Conservation (phyloP, 2,329 filamentous ascomycete species). For the Zasmidium angulare region DNA sequence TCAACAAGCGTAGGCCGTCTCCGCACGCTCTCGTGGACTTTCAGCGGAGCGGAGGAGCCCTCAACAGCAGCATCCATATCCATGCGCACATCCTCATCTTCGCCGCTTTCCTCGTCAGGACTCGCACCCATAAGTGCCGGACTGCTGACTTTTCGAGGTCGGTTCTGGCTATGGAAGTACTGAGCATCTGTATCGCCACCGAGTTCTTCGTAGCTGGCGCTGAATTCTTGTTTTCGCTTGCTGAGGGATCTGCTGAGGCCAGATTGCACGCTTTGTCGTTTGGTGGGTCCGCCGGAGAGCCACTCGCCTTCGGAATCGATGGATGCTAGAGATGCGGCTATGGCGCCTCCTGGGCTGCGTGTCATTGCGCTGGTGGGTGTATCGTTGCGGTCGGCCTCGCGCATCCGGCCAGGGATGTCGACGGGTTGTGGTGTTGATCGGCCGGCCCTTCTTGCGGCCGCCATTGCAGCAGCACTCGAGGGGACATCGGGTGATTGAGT, state of each 20-base stretch:
- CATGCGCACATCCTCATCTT: no score
- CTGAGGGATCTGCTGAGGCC: slow-evolving; percentile 48
- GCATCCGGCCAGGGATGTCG: slow-evolving; percentile 17
- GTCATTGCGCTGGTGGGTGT: slow-evolving; percentile 36
- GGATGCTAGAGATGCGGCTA: slow-evolving; percentile 85
- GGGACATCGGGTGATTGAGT: slow-evolving; percentile 74
- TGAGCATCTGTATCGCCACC: slow-evolving; percentile 65
- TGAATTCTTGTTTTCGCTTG: slow-evolving; percentile 52
- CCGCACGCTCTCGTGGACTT: slow-evolving; percentile 50
- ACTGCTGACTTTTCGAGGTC: slow-evolving; percentile 9
- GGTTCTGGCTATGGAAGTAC: slow-evolving; percentile 57
- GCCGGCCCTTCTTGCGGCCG: slow-evolving; percentile 42
- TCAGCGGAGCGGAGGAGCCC: slow-evolving; percentile 18
- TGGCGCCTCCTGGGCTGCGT: slow-evolving; percentile 25
- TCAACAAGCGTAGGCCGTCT: slow-evolving; percentile 66
- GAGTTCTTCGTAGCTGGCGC: slow-evolving; percentile 65
- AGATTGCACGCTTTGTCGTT: slow-evolving; percentile 48
- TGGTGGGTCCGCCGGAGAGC: slow-evolving; percentile 69
- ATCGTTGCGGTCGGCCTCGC: slow-evolving; percentile 37
- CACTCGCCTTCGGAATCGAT: slow-evolving; percentile 96
- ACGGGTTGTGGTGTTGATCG: slow-evolving; percentile 15
- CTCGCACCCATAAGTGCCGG: slow-evolving; percentile 41
- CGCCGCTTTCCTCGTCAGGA: slow-evolving; percentile 43
- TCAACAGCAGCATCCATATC: slow-evolving; percentile 4
- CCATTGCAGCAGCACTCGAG: slow-evolving; percentile 37